Evolutionary conservation across 305 asterid genomes (phyloP).

Genomic region (Petunia hybrid): DNA sequence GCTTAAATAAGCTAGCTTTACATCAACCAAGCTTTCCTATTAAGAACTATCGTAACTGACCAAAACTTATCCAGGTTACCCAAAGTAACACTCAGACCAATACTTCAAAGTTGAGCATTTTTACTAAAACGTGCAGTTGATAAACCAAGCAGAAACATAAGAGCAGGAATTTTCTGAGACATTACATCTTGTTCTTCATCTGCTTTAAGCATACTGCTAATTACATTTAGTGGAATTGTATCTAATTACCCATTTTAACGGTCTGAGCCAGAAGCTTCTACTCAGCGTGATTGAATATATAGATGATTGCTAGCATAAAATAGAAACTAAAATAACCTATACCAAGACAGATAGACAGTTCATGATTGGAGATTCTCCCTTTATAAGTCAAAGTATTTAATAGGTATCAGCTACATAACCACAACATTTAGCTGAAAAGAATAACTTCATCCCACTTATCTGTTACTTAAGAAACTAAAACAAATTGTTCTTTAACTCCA

Average conservation of each 20-base stretch:
- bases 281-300: background rate
- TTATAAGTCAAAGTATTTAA: background rate
- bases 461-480: background rate
- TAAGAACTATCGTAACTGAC: background rate
- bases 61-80: background rate
- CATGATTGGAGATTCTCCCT: background rate
- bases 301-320: background rate
- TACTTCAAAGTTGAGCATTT: conserved; percentile 11
- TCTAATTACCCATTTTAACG: background rate
- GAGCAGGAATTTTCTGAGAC: conserved; percentile 12
- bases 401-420: background rate
- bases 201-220: conserved; percentile 1
- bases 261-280: background rate
- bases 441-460: background rate
- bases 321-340: background rate
- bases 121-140: conserved; percentile 9
- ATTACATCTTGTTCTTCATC: background rate
- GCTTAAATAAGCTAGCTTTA: conserved; percentile 7
- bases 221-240: background rate
- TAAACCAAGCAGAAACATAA: background rate
- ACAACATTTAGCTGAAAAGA: conserved; percentile 5
- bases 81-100: background rate
- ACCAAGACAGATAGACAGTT: conserved; percentile 13
- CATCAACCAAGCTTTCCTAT: background rate
- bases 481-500: background rate